These are phyloP conservation scores for Phytopythium cucurbitacearum DNA, from an alignment of 352 stramenopile species.

Conservation along the genomic window DNA sequence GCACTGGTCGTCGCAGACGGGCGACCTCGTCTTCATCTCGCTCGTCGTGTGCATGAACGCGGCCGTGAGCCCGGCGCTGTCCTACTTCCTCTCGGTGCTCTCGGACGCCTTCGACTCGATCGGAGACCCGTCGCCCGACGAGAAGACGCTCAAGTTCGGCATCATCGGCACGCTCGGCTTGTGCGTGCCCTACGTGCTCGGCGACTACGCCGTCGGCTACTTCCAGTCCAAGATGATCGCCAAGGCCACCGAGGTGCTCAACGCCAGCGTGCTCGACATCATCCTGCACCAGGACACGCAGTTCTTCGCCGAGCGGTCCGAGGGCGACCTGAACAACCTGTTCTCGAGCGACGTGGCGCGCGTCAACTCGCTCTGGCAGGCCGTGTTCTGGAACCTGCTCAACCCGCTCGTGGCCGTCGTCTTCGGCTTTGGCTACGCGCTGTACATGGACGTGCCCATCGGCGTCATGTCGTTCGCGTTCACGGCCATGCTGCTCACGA, in stretches of 20 bases:
- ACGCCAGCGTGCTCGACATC: slow-evolving; percentile 68
- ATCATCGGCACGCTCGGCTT: slow-evolving; percentile 71
- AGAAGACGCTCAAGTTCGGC: slow-evolving; percentile 57
- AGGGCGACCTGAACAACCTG: slow-evolving; percentile 87
- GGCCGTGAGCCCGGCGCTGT: slow-evolving; percentile 71
- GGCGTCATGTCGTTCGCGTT: slow-evolving; percentile 84
- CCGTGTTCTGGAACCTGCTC: slow-evolving; percentile 86
- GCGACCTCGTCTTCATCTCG: slow-evolving; percentile 67
- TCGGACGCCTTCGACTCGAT: slow-evolving; percentile 67
- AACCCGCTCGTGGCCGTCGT: slow-evolving; percentile 76
- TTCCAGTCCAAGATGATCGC: slow-evolving; percentile 91
- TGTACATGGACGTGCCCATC: slow-evolving; percentile 81
- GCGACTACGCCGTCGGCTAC: slow-evolving; percentile 83
- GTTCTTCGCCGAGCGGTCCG: slow-evolving; percentile 82
- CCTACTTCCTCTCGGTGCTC: slow-evolving; percentile 69
- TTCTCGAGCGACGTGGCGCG: slow-evolving; percentile 85
- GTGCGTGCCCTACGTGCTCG: slow-evolving; percentile 80
- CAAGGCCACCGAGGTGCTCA: slow-evolving; percentile 79
- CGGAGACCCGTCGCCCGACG: slow-evolving; percentile 28
- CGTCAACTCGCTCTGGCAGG: slow-evolving; percentile 83
- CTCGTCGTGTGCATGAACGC: slow-evolving; percentile 83
- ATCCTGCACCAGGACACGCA: slow-evolving; percentile 75
- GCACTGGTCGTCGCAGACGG: slow-evolving; percentile 85
- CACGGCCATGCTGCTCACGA: slow-evolving; percentile 72
- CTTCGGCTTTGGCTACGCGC: slow-evolving; percentile 80